A percentile compares a stretch with the other conserved stretches of the same genome.
Conservation (phyloP, 1,284 basidiomycete genomes). For the Phenoliferia sp. region DNA sequence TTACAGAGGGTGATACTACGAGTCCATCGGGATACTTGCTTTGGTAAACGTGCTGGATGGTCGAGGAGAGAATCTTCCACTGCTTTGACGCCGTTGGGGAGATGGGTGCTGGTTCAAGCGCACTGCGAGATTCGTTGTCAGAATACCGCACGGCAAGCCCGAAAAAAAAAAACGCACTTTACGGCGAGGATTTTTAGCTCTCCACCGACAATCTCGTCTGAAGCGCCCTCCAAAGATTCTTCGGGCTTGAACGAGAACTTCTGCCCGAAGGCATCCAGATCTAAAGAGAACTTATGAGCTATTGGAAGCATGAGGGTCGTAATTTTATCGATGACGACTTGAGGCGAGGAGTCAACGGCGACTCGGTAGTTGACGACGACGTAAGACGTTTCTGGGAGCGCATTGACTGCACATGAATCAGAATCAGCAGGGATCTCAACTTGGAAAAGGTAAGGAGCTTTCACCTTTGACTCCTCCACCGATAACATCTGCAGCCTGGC, state of each 20-base stretch:
- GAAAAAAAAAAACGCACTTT: constrained; percentile 5
- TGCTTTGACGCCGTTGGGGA: constrained; percentile 48
- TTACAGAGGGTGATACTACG: constrained; percentile 47
- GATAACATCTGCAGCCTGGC: constrained; percentile 64
- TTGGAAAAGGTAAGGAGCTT: not conserved
- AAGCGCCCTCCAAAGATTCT: not conserved
- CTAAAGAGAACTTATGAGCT: constrained; percentile 49
- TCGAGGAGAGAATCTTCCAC: constrained; percentile 51
- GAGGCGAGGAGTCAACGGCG: constrained; percentile 40
- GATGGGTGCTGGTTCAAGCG: constrained; percentile 53
- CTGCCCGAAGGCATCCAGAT: constrained; percentile 52
- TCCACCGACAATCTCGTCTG: not conserved
- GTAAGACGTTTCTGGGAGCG: constrained; percentile 23
- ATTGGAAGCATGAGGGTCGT: constrained; percentile 46
- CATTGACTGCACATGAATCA: constrained; percentile 3
- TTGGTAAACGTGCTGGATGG: constrained; percentile 46
- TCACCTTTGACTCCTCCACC: constrained; percentile 48
- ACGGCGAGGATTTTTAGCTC: not conserved
- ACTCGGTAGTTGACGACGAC: constrained; percentile 56
- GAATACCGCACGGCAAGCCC: no score
- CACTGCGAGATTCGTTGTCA: constrained; percentile 17
- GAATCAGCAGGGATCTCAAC: not conserved
- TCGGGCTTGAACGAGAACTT: not conserved
- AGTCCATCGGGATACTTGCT: constrained; percentile 38
- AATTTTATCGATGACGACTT: constrained; percentile 49